Evolutionary conservation across 495 filamentous ascomycete species (phyloP).

Genomic region (Daldinia caldariorum): DNA sequence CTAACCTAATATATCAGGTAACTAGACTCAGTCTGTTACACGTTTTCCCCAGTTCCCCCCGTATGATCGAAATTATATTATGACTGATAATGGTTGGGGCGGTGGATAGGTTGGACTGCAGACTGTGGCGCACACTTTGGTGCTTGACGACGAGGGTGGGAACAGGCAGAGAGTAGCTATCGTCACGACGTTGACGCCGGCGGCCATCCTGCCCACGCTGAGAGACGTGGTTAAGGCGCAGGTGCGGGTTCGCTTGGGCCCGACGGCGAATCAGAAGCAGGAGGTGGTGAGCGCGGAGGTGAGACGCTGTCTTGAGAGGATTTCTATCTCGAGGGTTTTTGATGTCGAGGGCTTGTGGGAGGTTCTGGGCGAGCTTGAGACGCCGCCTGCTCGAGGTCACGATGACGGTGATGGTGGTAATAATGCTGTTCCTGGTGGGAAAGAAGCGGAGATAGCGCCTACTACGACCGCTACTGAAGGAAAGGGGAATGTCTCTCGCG

Average conservation of each 20-base stretch:
- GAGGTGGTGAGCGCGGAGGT: conserved; percentile 30
- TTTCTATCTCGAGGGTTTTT: conserved; percentile 67
- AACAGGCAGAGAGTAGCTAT: conserved; percentile 43
- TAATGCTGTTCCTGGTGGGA: background rate
- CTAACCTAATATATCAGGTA: no score
- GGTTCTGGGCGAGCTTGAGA: conserved; percentile 59
- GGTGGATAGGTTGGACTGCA: conserved; percentile 51
- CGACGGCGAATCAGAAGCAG: conserved; percentile 22
- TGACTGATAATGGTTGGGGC: conserved; percentile 1
- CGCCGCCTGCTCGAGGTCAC: background rate
- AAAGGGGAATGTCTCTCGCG: background rate
- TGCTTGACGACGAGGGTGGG: conserved; percentile 11
- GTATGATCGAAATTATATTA: background rate
- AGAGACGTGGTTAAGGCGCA: conserved; percentile 47
- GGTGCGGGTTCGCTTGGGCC: conserved; percentile 28
- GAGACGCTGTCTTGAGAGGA: conserved; percentile 56
- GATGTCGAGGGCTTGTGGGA: conserved; percentile 68
- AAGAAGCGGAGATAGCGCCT: background rate
- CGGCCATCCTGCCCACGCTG: conserved; percentile 49
- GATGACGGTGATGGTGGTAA: no score
- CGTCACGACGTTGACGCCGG: conserved; percentile 50
- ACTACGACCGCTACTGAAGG: background rate
- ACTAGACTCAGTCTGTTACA: no score
- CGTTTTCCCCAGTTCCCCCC: background rate
- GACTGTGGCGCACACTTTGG: conserved; percentile 45